Evolutionary conservation across 31 red algal genomes (phyloP), one percentile per base, ranked within the genome.

Genomic region (Asparagopsis taxiformis): DNA sequence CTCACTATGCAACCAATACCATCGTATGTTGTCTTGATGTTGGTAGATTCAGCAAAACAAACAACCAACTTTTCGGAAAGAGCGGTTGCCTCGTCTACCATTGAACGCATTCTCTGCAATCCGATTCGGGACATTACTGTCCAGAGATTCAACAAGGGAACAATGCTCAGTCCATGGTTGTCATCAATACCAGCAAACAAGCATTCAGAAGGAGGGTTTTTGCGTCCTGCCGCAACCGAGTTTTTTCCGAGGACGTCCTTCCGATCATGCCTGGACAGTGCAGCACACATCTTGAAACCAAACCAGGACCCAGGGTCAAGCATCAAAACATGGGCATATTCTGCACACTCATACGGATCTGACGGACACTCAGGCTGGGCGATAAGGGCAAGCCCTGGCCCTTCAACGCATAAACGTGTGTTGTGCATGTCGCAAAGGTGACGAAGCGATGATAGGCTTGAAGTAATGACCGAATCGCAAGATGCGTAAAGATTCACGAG

Each of bases 301-400:
- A 82, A 82, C 78, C 78, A 82, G 22, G 66, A 71, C 17, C 63
- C 78, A 16, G 78, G 66, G 35, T 72, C 65, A 23, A 68, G 46
- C 23, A 82, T 37, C 20, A 82, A 29, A 22, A 82, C 43, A 72
- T 71, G 44, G 2, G 78, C 65, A 51, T 48, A 10, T 23, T 49
- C 30, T 1, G 60, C 41, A 3, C 78, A 82, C 35, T 71, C 64
- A 23, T 71, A 43, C 9, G 78, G 78, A 55, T 82, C 78, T 36
- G 65, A 71, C 22, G 78, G 78, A 9, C 55, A 28, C 51, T 68
- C 55, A 0, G 64, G 59, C 51, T 82, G 78, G 16, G 66, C 78
- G 23, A 82, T 5, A 34, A 82, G 37, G 15, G 78, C 65, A 64
- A 82, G 78, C 3, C 39, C 78, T 17, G 78, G 38, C n/a, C 78